Base-by-base conservation (phyloP, 768 basidiomycete species). In the Pleurotus cornucopiae region DNA sequence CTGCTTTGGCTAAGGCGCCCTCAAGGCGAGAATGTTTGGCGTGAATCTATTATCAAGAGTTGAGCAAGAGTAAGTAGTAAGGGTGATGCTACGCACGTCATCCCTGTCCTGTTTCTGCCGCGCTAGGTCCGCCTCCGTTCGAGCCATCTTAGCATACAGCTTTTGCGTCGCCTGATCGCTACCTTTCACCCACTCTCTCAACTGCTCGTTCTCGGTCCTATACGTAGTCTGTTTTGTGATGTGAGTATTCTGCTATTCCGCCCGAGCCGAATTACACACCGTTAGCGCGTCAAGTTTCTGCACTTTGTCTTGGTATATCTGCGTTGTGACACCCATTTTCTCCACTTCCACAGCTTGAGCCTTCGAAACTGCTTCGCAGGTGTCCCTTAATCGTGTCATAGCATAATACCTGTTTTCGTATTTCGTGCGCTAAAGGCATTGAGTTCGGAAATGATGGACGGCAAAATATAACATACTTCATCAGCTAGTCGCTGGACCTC, bases 391-490 rank as follows among this genome's bases (percentile, higher is more conserved):
- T 26, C 94, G 85, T 86, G 96, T 91, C 2, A 87, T 86, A 14
- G 90, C 82, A 65, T 86, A 98, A 66, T 84, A 98, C 69, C 95
- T 98, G 75, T 94, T 96, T 58, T 98, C 95, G 13, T 90, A 85
- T 72, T 96, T 98, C 6, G 93, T 91, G 87, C 91, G 92, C 93
- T 98, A 14, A 52, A 43, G 56, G 41, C 7, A 11, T 9, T 34
- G 30, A 34, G 30, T 34, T 34, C 30, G 30, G 30, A 34, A 34
- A 34, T 34, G 30, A 34, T 34, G 11, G 54, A 18, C 9, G 18
- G 44, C n/a, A 5, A 39, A 16, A 46, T 18, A 60, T 55, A 23
- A 74, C 81, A 53, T 51, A 92, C 94, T 69, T 96, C 94, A 20
- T 84, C 76, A 14, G 73, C 72, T 41, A 76, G 70, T 64, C 86